Percentiles rank a stretch among this genome's conserved stretches.
phyloP scores from a whole-genome alignment of 345 rosid species.

The Rhodamnia rubescens region DNA sequence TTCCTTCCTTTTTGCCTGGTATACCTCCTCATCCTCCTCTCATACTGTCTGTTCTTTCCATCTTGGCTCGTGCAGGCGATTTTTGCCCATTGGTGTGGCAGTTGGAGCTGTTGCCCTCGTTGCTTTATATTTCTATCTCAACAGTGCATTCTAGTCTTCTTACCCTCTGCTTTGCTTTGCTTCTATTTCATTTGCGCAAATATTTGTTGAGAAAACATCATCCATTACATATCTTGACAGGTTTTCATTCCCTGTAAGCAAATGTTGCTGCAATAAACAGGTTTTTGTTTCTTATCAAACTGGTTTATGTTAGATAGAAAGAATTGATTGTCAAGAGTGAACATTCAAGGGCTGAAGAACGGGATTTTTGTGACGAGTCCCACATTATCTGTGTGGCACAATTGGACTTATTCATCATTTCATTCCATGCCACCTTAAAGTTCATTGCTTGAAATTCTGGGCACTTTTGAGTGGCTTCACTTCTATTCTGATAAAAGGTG shows the following conservation, averaged over 20 bases:
- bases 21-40: neutral
- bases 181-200: neutral
- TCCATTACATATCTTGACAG: neutral
- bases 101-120: slow-evolving; percentile 61
- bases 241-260: neutral
- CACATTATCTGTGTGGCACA: neutral
- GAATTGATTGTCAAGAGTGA: neutral
- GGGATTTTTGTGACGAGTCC: neutral
- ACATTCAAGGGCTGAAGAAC: neutral
- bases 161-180: neutral
- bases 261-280: neutral
- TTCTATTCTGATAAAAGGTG: neutral
- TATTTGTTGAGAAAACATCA: neutral
- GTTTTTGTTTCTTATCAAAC: neutral
- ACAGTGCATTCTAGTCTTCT: slow-evolving; percentile 9
- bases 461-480: neutral
- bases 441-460: neutral
- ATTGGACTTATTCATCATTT: neutral
- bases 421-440: neutral
- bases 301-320: neutral
- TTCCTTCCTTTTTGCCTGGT: neutral
- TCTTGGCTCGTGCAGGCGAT: slow-evolving; percentile 32
- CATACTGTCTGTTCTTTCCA: neutral
- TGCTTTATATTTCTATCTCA: slow-evolving; percentile 73
- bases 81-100: slow-evolving; percentile 61